Evolutionary conservation across 2,329 filamentous ascomycete species (phyloP), one percentile per base, ranked within the genome.

Genomic region (Dactylonectria macrodidyma): DNA sequence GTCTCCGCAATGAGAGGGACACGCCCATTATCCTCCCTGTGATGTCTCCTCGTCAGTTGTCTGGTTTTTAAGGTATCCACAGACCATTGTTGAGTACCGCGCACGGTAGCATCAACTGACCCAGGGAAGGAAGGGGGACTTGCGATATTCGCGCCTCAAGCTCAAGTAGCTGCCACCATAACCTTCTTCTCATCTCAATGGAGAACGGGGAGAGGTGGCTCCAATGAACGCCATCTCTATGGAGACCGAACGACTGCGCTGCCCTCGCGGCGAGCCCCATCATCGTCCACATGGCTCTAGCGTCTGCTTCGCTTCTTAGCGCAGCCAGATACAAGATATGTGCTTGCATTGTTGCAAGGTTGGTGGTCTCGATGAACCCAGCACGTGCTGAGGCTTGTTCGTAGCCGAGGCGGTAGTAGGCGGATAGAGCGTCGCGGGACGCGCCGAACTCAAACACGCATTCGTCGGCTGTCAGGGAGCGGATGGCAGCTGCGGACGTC

Each of bases 121-220:
- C 26, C 26, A 30, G 26, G 1, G 26, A 30, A 30, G 26, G 26
- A 30, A 30, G 46, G 14, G 46, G 7, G 14, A 50, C 46, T 50
- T 50, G 10, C 46, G 46, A 50, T 50, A 50, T 19, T n/a, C n/a
- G 46, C 11, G 46, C 46, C 3, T 50, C 46, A 12, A 50, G 46
- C 11, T 12, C n/a, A 50, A 12, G n/a, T 50, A 50, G 16, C 46
- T 50, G 12, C 46, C 46, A 50, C 46, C 46, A 50, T n/a, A 50
- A n/a, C 46, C 46, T 50, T 16, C 46, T 50, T n/a, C 46, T 50
- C 46, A 50, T 50, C n/a, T 50, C 46, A 16, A 50, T 50, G n/a
- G 14, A 11, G 46, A 50, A 50, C 12, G 46, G 46, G 16, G 46
- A 50, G 46, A 50, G 46, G 26, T 1, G 26, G 22, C 46, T n/a